Evolutionary conservation across 345 rosid genomes (phyloP), one percentile per base, ranked within the genome.

Genomic region (Lepidium sativum): DNA sequence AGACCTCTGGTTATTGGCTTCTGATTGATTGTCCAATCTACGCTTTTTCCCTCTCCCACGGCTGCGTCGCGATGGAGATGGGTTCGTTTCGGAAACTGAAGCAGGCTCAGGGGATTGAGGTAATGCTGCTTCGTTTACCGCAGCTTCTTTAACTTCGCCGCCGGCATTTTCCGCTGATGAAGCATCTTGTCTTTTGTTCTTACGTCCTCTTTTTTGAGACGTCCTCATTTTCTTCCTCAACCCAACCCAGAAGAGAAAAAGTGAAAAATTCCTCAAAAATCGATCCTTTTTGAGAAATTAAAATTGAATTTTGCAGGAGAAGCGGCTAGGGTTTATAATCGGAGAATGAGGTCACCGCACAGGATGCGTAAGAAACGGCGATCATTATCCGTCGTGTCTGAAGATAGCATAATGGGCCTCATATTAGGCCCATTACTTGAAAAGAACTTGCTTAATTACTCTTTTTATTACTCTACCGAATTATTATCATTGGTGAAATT

Each of bases 41-140:
- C 69, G 70, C 65, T 81, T 77, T 31, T 79, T 73, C 20, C 81
- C 77, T 50, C 84, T 71, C 37, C 85, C 80, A 8, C 89, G 84
- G 55, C 54, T 67, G 4, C 81, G 85, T 59, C 72, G 79, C 6
- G 83, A 37, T 1, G 83, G 75, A 5, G 83, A 62, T 9, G 76
- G 72, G 73, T 34, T 48, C 2, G 63, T 38, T 47, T 67, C 69
- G 58, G 76, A 50, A 29, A 76, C 57, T 6, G 76, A 55, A 21
- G 13, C 63, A 34, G 77, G 76, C 61, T 71, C 74, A 31, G 79
- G 49, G 11, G 77, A 56, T 31, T 77, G 23, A 44, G 60, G 34
- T 11, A 67, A 16, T 12, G 57, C 71, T 8, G 66, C 15, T 38
- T 73, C 82, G 49, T 67, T 25, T n/a, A 21, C 44, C 10, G 60